Conservation (phyloP, 2,329 filamentous ascomycete genomes). For the Rutstroemia sydowiana region DNA sequence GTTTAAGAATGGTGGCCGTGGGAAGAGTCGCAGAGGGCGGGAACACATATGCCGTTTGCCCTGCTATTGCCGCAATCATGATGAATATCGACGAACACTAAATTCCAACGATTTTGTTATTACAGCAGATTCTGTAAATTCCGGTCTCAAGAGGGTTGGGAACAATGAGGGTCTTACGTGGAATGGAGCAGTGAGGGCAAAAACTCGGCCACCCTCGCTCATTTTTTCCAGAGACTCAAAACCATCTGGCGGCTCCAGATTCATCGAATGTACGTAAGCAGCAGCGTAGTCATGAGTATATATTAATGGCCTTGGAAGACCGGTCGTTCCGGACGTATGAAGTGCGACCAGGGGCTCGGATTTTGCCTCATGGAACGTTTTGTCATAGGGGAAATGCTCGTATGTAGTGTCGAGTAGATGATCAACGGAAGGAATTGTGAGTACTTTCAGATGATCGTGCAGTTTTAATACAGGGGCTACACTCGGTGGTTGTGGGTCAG, state of each 20-base stretch:
- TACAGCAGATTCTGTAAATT: too few relatives aligned
- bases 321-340: background rate
- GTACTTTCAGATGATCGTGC: too few relatives aligned
- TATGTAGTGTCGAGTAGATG: background rate
- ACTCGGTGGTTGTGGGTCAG: background rate
- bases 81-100: background rate
- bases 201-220: background rate
- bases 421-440: background rate
- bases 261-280: too few relatives aligned
- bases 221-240: too few relatives aligned
- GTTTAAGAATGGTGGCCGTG: background rate
- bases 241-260: too few relatives aligned
- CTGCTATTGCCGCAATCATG: background rate
- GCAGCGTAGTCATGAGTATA: background rate
- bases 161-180: too few relatives aligned
- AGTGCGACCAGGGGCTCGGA: background rate
- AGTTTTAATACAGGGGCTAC: too few relatives aligned
- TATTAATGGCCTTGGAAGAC: background rate
- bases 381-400: background rate
- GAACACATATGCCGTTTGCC: background rate
- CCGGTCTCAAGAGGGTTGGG: too few relatives aligned
- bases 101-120: too few relatives aligned
- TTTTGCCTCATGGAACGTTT: background rate
- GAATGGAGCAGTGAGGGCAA: background rate
- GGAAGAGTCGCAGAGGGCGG: background rate